Conservation (phyloP, 2,329 filamentous ascomycete genomes). For the Ascosphaera acerosa region DNA sequence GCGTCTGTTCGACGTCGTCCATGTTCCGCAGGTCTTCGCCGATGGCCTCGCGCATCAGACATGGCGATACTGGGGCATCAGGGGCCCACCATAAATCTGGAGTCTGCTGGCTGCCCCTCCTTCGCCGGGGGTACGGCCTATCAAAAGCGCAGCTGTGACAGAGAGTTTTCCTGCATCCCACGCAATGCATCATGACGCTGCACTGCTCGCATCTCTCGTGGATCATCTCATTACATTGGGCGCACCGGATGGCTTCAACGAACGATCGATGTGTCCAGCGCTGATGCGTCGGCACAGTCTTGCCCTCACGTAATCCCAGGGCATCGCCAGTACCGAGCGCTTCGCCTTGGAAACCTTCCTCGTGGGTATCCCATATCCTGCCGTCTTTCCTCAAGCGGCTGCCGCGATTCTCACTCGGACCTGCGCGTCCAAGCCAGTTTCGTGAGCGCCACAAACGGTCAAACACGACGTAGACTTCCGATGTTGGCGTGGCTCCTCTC, state of each 20-base stretch:
- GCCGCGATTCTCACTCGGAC: conserved; percentile 14
- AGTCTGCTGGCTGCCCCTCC: no score
- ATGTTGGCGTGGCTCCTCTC: conserved; percentile 27
- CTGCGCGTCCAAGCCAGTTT: conserved; percentile 34
- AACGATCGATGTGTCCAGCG: conserved; percentile 28
- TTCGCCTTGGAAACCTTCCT: conserved; percentile 29
- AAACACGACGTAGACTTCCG: conserved; percentile 37
- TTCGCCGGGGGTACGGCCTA: conserved; percentile 22
- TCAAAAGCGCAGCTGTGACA: conserved; percentile 35
- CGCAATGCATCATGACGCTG: conserved; percentile 35
- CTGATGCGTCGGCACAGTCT: conserved; percentile 27
- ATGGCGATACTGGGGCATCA: conserved; percentile 28
- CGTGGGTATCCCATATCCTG: conserved; percentile 29
- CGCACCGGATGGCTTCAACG: conserved; percentile 27
- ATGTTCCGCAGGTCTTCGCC: no score
- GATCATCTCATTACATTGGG: conserved; percentile 28
- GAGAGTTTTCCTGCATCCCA: conserved; percentile 33
- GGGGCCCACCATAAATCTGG: conserved; percentile 37
- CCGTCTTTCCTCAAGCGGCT: conserved; percentile 20
- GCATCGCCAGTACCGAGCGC: conserved; percentile 25
- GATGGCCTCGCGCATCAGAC: conserved; percentile 33
- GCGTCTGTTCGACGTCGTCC: no score
- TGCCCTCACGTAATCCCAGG: conserved; percentile 24
- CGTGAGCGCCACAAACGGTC: conserved; percentile 33
- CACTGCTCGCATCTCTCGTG: conserved; percentile 33